Evolutionary conservation across 192 early-diverging fungal species (phyloP), one percentile per base, ranked within the genome.

Genomic region (Linnemannia hyalina): DNA sequence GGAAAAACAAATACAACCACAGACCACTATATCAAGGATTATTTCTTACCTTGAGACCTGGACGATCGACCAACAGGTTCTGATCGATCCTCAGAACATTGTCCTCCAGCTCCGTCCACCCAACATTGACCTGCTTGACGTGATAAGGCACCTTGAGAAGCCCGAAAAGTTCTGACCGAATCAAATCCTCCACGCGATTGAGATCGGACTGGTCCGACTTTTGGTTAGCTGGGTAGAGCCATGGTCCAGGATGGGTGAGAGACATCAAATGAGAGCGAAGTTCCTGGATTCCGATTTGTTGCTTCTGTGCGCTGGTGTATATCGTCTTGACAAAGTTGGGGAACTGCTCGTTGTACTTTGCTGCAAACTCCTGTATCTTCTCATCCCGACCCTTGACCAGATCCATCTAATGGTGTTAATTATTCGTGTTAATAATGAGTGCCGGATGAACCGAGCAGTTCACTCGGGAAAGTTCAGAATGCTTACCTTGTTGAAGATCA

Each of bases 401-500:
- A 82, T 92, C 91, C 76, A 90, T 88, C 90, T 91, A 76, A 22
- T 16, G 6, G n/a, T 13, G 60, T 32, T 22, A 22, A 46, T 3
- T 6, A 40, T 16, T 68, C 41, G 38, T 15, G 71, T 60, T 35
- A 44, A 57, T 15, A 63, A 36, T 41, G 3, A 15, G 0, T 38
- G 40, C 49, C n/a, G 3, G 0, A n/a, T 65, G 8, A 29, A 13
- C 10, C 0, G 11, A 32, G 4, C 11, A 60, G 11, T 4, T 65
- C 2, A 13, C 11, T 8, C 0, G 26, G 11, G 10, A 3, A 32
- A 13, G 5, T 2, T 11, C n/a, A 32, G 29, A n/a, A 0, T 41
- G 11, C 32, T 80, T 41, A 91, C 92, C 89, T 94, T 94, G 71
- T 94, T 94, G 42, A 93, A 89, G 49, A 92, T 71, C 8, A 94